Conservation (phyloP, 2,329 filamentous ascomycete genomes). For the Hymenoscyphus salicellus region DNA sequence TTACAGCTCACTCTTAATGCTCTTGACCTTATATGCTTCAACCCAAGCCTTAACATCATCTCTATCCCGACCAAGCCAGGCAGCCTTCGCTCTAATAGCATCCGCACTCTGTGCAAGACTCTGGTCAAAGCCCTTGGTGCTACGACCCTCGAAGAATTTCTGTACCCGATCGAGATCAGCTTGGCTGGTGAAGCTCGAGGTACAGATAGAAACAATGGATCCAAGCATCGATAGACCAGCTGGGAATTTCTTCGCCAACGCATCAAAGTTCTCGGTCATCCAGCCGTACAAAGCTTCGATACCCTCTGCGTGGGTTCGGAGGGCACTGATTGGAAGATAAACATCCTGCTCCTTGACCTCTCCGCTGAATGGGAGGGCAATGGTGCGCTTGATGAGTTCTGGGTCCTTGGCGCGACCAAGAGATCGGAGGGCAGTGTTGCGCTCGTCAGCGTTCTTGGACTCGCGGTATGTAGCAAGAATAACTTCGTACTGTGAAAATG, state of each 20-base stretch:
- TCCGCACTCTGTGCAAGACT: conserved; percentile 88
- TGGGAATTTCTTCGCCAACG: conserved; percentile 74
- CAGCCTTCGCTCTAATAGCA: conserved; percentile 76
- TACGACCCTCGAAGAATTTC: conserved; percentile 76
- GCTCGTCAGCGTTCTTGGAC: conserved; percentile 78
- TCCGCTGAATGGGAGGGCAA: conserved; percentile 70
- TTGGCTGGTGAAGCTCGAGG: conserved; percentile 72
- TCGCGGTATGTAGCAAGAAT: conserved; percentile 72
- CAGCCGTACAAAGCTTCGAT: conserved; percentile 78
- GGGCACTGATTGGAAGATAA: conserved; percentile 78
- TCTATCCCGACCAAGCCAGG: conserved; percentile 74
- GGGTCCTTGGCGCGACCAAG: conserved; percentile 77
- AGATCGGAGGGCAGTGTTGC: conserved; percentile 82
- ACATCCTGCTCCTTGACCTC: conserved; percentile 94
- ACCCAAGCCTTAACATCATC: conserved; percentile 74
- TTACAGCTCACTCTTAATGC: background rate
- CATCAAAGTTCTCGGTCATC: conserved; percentile 87
- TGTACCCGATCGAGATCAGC: conserved; percentile 75
- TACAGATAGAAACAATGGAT: conserved; percentile 77
- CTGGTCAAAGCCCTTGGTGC: conserved; percentile 84
- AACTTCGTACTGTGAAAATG: conserved; percentile 62
- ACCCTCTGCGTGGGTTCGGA: conserved; percentile 74
- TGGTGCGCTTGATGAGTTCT: conserved; percentile 75
- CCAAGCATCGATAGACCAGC: conserved; percentile 85
- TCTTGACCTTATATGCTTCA: conserved; percentile 50